Evolutionary conservation across 208 protist genomes (phyloP), one percentile per base, ranked within the genome.

Genomic region (Acanthamoeba lenticulata): DNA sequence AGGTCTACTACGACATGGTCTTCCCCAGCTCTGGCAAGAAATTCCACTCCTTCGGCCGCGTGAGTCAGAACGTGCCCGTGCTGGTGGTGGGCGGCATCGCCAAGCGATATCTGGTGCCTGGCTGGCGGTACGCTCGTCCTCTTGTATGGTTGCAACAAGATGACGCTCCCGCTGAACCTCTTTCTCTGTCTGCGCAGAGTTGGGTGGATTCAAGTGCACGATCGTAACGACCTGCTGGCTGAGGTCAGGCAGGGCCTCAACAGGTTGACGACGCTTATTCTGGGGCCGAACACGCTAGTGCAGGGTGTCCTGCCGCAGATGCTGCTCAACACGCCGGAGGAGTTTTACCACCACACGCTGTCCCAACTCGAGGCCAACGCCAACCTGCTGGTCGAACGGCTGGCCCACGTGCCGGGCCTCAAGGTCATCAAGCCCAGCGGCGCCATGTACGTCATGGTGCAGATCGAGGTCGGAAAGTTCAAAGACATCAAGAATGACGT

Each of bases 1-100:
- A 99, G 94, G 98, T 99, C 77, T 99, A 99, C 97, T 98, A 97
- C 6, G 97, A 98, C 57, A 98, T 99, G 96, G 97, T 98, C 38
- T 99, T 98, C 94, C 90, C 96, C 13, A 96, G 97, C 36, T 55
- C 79, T 29, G 32, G 44, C 29, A 92, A 72, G 40, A 60, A 79
- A 47, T 99, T 99, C 94, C 94, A 95, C 83, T 98, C 97, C 62
- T 95, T 98, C 40, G 98, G 98, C 57, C 95, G 96, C 72, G 96
- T 99, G 45, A 98, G 98, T 32, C 95, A 96, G 42, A 95, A 93
- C 47, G 97, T 99, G 9, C 98, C 98, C 38, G 92, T 98, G 0
- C 72, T 99, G 40, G 94, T 98, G 32, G 90, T 98, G 62, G 97
- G 98, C 94, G 98, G 98, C 44, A 95, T 98, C 49, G 98, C 98